These are phyloP conservation scores for Penicillium macrosclerotiorum DNA, from an alignment of 495 filamentous ascomycete species.

Conservation along the genomic window DNA sequence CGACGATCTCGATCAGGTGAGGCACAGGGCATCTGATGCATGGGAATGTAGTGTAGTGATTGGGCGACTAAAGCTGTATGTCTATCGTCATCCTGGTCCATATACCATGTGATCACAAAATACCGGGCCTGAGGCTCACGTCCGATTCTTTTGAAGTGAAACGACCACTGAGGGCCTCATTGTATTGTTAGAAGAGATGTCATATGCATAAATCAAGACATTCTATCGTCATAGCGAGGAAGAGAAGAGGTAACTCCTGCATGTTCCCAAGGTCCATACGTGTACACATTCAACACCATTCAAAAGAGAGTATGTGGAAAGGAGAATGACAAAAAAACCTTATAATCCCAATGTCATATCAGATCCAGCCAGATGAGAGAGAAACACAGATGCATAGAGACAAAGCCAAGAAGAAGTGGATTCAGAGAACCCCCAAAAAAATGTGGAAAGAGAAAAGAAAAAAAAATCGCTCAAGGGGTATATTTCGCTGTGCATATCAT, in stretches of 20 bases:
- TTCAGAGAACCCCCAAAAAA: not conserved
- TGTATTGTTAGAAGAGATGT: too few relatives aligned
- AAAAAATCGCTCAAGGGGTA: slow-evolving; percentile 38
- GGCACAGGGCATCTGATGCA: too few relatives aligned
- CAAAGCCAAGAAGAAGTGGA: not conserved
- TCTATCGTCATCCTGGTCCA: too few relatives aligned
- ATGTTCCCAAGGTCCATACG: not conserved
- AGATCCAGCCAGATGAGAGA: too few relatives aligned
- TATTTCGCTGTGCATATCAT: slow-evolving; percentile 42
- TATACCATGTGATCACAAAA: too few relatives aligned
- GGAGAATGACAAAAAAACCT: too few relatives aligned
- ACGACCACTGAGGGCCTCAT: too few relatives aligned
- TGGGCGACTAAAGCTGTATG: too few relatives aligned
- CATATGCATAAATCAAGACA: slow-evolving; percentile 1
- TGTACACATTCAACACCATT: not conserved
- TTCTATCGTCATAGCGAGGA: not conserved
- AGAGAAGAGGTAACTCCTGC: not conserved
- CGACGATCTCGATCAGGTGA: too few relatives aligned
- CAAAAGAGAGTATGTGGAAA: not conserved
- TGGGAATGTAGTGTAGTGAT: too few relatives aligned
- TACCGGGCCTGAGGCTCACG: too few relatives aligned
- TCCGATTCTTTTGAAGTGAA: too few relatives aligned
- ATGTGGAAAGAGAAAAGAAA: slow-evolving; percentile 10
- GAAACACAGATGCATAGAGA: not conserved
- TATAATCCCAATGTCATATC: not conserved